A percentile compares a stretch with the other conserved stretches of the same genome.
Evolutionary conservation across 2,329 filamentous ascomycete genomes (phyloP).

Genomic region (Dactylellina cionopaga): DNA sequence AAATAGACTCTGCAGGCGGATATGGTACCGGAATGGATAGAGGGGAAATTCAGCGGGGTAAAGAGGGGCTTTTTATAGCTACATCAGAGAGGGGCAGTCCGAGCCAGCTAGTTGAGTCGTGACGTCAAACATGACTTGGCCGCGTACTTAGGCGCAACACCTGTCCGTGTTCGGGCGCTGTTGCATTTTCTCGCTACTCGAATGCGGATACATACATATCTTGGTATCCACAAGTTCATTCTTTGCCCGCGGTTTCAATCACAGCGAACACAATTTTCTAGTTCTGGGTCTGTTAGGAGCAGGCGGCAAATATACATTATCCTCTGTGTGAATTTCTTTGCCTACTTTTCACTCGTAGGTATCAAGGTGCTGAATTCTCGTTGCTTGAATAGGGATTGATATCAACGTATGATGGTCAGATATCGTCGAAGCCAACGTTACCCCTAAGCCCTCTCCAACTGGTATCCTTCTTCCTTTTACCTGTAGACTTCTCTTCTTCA

Average conservation of each 20-base stretch:
- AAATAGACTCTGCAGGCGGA: too few relatives aligned
- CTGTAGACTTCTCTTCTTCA: slow-evolving; percentile 1
- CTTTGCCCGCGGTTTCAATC: too few relatives aligned
- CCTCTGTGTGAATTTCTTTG: not conserved
- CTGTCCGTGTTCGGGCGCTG: not conserved
- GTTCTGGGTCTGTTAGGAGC: not conserved
- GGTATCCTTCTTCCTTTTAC: slow-evolving; percentile 13
- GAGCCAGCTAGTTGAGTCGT: slow-evolving; percentile 3
- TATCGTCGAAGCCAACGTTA: slow-evolving; percentile 38
- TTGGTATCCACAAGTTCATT: too few relatives aligned
- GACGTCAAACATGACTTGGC: slow-evolving; percentile 28
- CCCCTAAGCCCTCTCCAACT: slow-evolving; percentile 42
- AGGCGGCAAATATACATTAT: not conserved
- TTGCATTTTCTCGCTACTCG: not conserved
- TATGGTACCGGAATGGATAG: not conserved
- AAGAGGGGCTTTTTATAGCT: slow-evolving; percentile 42
- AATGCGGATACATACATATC: too few relatives aligned
- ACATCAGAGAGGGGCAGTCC: not conserved
- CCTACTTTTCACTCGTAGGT: too few relatives aligned
- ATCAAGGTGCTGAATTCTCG: too few relatives aligned
- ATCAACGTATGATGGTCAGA: not conserved
- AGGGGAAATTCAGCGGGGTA: slow-evolving; percentile 30
- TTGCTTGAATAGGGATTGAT: not conserved
- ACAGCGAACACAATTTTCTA: not conserved
- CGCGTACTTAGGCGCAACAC: too few relatives aligned